phyloP scores from a whole-genome alignment of 2,329 filamentous ascomycete species.

The Aspergillus sp. region DNA sequence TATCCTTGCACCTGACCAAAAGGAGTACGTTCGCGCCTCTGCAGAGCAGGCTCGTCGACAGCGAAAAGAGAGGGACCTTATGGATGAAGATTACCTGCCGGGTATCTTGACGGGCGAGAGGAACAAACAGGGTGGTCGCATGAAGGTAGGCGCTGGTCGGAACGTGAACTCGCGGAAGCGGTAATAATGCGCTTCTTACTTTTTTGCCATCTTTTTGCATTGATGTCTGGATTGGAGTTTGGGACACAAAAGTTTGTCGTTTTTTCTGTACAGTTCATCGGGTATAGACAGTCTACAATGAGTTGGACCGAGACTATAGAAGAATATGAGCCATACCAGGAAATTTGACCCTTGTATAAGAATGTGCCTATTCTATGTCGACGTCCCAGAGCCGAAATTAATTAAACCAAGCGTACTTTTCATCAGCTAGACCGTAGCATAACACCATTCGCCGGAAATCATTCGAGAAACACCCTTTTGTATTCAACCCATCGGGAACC shows the following conservation, averaged over 20 bases:
- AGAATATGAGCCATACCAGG: background rate
- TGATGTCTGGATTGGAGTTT: conserved; percentile 12
- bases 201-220: conserved; percentile 1
- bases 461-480: conserved; percentile 18
- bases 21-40: conserved; percentile 66
- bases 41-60: conserved; percentile 53
- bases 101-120: conserved; percentile 75
- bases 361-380: background rate
- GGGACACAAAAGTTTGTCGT: background rate
- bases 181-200: conserved; percentile 23
- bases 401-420: conserved; percentile 14
- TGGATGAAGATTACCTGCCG: conserved; percentile 92
- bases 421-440: conserved; percentile 21
- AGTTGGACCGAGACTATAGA: conserved; percentile 1
- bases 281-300: conserved; percentile 5
- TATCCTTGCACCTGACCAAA: conserved; percentile 89
- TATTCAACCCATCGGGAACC: conserved; percentile 13
- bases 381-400: conserved; percentile 7
- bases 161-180: conserved; percentile 74
- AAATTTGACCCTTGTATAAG: background rate
- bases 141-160: conserved; percentile 74
- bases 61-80: conserved; percentile 66
- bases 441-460: conserved; percentile 35
- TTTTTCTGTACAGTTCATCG: background rate
- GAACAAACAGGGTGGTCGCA: conserved; percentile 54